Evolutionary conservation across 2,329 filamentous ascomycete species (phyloP), one percentile per base, ranked within the genome.

Genomic region (Kalaharituber pfeilii): DNA sequence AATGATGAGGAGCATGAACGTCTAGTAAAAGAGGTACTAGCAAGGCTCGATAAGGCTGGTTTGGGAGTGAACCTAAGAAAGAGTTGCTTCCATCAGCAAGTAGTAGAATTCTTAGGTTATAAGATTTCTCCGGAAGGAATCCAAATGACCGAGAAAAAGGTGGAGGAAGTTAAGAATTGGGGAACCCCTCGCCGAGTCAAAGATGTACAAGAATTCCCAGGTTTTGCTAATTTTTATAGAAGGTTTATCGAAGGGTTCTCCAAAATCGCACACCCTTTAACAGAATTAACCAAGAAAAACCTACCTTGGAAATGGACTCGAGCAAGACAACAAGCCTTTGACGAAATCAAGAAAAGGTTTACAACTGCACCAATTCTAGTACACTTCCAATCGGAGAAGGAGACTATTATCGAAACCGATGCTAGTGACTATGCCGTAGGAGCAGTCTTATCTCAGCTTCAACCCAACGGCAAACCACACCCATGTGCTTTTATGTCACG

Each of bases 141-240:
- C 1, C n/a, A 29, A 26, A 62, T 62, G 47, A 56, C 61, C 51
- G 52, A 51, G 2, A 51, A 49, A 3, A 65, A 65, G 29, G 51
- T 64, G 7, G 25, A 52, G 11, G 42, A 50, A 5, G 53, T 64
- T 13, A 1, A n/a, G 3, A 47, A 63, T 1, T 66, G 57, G 60
- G 28, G 45, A n/a, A 29, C 18, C 3, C 57, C 52, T 1, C 55
- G 2, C 3, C 58, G 18, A n/a, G 39, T 59, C 9, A 56, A 59
- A 25, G 57, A 67, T 1, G 51, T 67, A 5, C 57, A 64, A 53
- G 39, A 52, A 1, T 67, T 67, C 52, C 18, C 67, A 15, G 57
- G 62, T 0, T 68, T 67, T 54, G 53, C 57, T 5, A 69, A 68
- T 54, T 68, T 67, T 44, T 68, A 68, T 50, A 7, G 55, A 42